These are phyloP conservation scores for Spongospora subterranea DNA, from an alignment of 208 protist species.

Conservation along the genomic window DNA sequence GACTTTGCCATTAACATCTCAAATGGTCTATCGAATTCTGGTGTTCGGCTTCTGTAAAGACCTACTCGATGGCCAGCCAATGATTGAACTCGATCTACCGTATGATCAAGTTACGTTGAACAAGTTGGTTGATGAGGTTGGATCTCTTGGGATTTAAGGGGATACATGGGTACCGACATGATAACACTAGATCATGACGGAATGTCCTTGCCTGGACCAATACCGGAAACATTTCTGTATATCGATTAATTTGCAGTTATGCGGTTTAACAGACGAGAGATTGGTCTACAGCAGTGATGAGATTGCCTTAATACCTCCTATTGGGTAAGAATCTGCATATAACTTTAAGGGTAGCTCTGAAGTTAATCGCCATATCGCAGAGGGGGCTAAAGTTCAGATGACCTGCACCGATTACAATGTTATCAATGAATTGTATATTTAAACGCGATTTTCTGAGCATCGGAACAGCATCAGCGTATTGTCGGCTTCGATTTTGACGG, in stretches of 20 bases:
- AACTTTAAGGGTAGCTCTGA: neutral
- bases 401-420: neutral
- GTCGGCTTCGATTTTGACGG: neutral
- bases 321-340: neutral
- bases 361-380: constrained; percentile 41
- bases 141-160: neutral
- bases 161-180: neutral
- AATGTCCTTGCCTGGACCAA: neutral
- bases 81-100: neutral
- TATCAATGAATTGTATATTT: neutral
- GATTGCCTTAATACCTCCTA: constrained; percentile 28
- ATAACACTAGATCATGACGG: neutral
- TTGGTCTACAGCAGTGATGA: neutral
- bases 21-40: neutral
- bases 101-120: neutral
- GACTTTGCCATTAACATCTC: too few species aligned
- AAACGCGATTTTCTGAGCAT: neutral
- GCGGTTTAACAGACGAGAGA: neutral
- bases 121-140: neutral
- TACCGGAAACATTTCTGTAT: neutral
- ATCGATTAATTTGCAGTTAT: neutral
- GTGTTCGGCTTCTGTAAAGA: neutral
- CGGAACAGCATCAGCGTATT: constrained; percentile 5
- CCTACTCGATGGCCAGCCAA: neutral
- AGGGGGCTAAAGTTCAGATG: constrained; percentile 27